phyloP scores from a whole-genome alignment of 2,329 filamentous ascomycete genomes.

The Phialophora expanda region DNA sequence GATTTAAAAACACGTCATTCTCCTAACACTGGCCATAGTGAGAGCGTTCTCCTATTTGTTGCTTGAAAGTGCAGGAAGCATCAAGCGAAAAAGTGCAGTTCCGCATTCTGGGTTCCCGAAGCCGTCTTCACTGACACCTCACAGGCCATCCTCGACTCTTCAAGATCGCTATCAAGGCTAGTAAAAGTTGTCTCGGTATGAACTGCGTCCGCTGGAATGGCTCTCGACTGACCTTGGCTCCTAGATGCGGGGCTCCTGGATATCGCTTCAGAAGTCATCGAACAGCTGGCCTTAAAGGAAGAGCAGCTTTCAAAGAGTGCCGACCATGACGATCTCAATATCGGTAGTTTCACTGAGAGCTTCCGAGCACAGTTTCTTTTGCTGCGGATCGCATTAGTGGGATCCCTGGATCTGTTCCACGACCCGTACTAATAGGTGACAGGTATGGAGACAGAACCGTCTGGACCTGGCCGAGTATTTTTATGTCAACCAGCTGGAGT shows the following conservation, averaged over 20 bases:
- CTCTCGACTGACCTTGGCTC: neutral
- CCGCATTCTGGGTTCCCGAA: neutral
- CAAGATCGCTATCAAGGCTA: conserved; percentile 70
- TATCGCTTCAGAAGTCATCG: conserved; percentile 65
- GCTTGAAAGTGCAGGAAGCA: conserved; percentile 62
- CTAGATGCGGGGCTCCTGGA: conserved; percentile 53
- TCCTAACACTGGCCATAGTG: conserved; percentile 41
- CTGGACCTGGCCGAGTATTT: conserved; percentile 80
- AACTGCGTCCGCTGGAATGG: neutral
- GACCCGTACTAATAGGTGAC: conserved; percentile 13
- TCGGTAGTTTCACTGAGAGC: conserved; percentile 18
- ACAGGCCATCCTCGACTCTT: conserved; percentile 63
- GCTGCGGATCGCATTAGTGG: conserved; percentile 69
- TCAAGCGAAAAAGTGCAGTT: conserved; percentile 22
- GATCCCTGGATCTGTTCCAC: conserved; percentile 33
- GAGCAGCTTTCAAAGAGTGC: conserved; percentile 9
- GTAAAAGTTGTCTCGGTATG: conserved; percentile 61
- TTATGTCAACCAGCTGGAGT: conserved; percentile 63
- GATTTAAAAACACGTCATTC: neutral
- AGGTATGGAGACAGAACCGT: conserved; percentile 77
- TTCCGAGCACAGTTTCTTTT: conserved; percentile 63
- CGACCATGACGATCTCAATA: neutral
- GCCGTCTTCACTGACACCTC: conserved; percentile 23
- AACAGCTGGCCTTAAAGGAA: conserved; percentile 60
- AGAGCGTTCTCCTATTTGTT: conserved; percentile 70